These are phyloP conservation scores for Phytophthora macrochlamydospora DNA, from an alignment of 352 stramenopile genomes.

Conservation along the genomic window DNA sequence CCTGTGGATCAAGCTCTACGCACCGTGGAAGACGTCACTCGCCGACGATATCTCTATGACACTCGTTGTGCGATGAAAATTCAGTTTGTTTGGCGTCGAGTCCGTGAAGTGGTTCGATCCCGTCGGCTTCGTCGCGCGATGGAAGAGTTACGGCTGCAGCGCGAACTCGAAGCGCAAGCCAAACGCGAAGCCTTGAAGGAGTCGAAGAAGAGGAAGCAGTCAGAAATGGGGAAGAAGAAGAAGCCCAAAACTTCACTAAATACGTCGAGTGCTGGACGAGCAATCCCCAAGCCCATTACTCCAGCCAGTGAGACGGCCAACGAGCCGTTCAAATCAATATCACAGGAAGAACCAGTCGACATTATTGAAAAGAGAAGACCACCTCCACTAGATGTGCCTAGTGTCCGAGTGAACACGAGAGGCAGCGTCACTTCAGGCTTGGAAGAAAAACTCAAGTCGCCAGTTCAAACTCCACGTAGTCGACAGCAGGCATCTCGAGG, in stretches of 20 bases:
- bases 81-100: constrained; percentile 63
- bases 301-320: constrained; percentile 1
- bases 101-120: constrained; percentile 43
- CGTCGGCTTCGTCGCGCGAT: constrained; percentile 48
- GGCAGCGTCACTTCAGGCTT: background rate
- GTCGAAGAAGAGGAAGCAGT: constrained; percentile 25
- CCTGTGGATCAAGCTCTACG: constrained; percentile 70
- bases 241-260: constrained; percentile 17
- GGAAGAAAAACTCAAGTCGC: constrained; percentile 10
- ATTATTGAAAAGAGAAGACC: background rate
- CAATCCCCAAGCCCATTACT: background rate
- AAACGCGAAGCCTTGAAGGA: constrained; percentile 32
- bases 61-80: constrained; percentile 63
- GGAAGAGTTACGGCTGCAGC: constrained; percentile 49
- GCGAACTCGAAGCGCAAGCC: constrained; percentile 46
- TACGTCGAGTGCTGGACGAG: constrained; percentile 17
- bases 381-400: constrained; percentile 15
- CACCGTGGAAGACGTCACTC: constrained; percentile 56
- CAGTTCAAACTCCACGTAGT: constrained; percentile 16
- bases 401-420: constrained; percentile 14
- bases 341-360: constrained; percentile 8
- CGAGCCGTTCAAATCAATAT: background rate
- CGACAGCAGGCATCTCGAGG: constrained; percentile 22
- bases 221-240: constrained; percentile 26
- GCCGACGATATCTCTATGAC: constrained; percentile 54